These are phyloP conservation scores for Fraxinus paxiana DNA, from an alignment of 305 asterid species.

Conservation along the genomic window DNA sequence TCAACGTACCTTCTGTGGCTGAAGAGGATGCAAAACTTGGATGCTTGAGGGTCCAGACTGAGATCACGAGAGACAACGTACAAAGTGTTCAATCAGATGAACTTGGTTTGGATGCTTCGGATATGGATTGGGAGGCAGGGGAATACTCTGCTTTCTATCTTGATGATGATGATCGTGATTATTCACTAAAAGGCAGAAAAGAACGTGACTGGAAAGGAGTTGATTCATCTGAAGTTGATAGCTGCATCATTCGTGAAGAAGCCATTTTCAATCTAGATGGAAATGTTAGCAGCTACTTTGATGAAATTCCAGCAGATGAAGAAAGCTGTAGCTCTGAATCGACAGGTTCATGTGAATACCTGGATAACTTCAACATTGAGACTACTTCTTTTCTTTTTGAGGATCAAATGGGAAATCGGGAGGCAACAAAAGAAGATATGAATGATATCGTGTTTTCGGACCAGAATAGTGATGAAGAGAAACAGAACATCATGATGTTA, in stretches of 20 bases:
- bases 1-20: background rate
- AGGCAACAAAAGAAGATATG: slow-evolving; percentile 19
- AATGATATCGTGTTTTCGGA: background rate
- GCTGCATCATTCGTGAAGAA: slow-evolving; percentile 3
- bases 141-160: slow-evolving; percentile 25
- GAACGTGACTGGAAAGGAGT: slow-evolving; percentile 25
- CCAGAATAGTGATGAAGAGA: background rate
- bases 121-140: slow-evolving; percentile 56
- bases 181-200: background rate
- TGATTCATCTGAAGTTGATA: background rate
- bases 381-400: slow-evolving; percentile 7
- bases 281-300: slow-evolving; percentile 17
- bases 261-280: slow-evolving; percentile 11
- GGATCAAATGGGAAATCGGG: slow-evolving; percentile 21
- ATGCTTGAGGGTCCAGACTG: slow-evolving; percentile 13
- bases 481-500: background rate
- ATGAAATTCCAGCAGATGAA: slow-evolving; percentile 34
- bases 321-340: slow-evolving; percentile 37
- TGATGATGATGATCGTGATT: slow-evolving; percentile 35
- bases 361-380: slow-evolving; percentile 18
- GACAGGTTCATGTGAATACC: slow-evolving; percentile 20
- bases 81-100: slow-evolving; percentile 20
- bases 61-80: slow-evolving; percentile 17
- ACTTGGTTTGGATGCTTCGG: slow-evolving; percentile 35
- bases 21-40: slow-evolving; percentile 10